Evolutionary conservation across 2,329 filamentous ascomycete species (phyloP), one percentile per base, ranked within the genome.

Genomic region (Pseudogymnoascus sp.): DNA sequence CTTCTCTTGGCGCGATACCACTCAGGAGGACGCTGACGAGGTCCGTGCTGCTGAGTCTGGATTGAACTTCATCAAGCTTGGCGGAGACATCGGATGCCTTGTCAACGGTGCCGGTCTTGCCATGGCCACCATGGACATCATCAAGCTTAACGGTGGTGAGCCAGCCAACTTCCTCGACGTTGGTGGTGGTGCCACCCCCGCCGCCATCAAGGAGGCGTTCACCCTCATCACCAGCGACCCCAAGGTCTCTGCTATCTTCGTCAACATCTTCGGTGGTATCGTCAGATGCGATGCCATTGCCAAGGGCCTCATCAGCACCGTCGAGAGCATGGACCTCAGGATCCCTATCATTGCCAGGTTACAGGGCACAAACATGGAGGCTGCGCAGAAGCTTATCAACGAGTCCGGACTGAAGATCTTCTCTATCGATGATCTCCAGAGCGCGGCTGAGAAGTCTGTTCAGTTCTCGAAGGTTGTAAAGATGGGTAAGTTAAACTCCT

Each of bases 51-150:
- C 92, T 72, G 82, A 96, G 84, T 92, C 86, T 69, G 91, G 91
- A 72, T 86, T 99, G 69, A 99, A 99, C 86, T 99, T 99, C 82
- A 99, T 99, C 84, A 99, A 99, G 86, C 88, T 99, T 65, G 94
- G 97, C 74, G 94, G 94, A 75, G 94, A 99, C 75, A 99, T 99
- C 75, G 94, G 94, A 78, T 99, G 94, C 82, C 84, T 97, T 70
- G 94, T 99, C 81, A 99, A 99, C 81, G 94, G 94, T 75, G 94
- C 94, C 72, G 94, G 94, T 81, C 89, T 99, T 68, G 94, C 94
- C 79, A 99, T 99, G 94, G 94, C 94, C 66, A 99, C 94, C 75
- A 99, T 99, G 94, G 94, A 99, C 78, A 97, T 99, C 77, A 99
- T 99, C 85, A 97, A 99, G 86, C 85, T 99, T 66, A 99, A 97